These are phyloP conservation scores for Alternaria burnsii DNA, from an alignment of 2,329 filamentous ascomycete genomes.

Conservation along the genomic window DNA sequence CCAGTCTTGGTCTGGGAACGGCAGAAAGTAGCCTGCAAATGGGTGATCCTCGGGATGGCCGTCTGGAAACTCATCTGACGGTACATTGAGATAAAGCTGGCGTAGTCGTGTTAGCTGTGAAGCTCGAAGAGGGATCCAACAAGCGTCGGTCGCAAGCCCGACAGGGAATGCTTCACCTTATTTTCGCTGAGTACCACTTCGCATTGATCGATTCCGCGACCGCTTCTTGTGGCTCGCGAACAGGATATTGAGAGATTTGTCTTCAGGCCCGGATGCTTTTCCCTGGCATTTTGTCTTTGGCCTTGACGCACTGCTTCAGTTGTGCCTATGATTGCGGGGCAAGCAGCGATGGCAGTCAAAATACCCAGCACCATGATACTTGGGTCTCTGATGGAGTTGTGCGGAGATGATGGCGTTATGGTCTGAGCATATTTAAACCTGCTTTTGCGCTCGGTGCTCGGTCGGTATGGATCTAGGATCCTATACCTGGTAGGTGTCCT, in stretches of 20 bases:
- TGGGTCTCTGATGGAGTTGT: neutral
- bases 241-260: slow-evolving; percentile 56
- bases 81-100: slow-evolving; percentile 23
- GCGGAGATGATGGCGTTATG: neutral
- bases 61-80: slow-evolving; percentile 26
- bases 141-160: neutral
- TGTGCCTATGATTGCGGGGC: slow-evolving; percentile 56
- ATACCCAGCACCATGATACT: slow-evolving; percentile 38
- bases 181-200: slow-evolving; percentile 52
- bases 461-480: neutral
- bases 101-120: neutral
- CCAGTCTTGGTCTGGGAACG: slow-evolving; percentile 61
- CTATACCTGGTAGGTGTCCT: neutral
- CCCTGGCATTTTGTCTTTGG: slow-evolving; percentile 55
- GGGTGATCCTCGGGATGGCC: slow-evolving; percentile 53
- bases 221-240: slow-evolving; percentile 50
- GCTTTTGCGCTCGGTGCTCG: slow-evolving; percentile 5
- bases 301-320: slow-evolving; percentile 58
- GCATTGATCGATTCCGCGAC: slow-evolving; percentile 52
- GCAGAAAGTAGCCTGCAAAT: slow-evolving; percentile 64
- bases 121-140: neutral
- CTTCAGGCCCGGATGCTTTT: slow-evolving; percentile 57
- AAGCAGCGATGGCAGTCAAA: slow-evolving; percentile 51
- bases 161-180: slow-evolving; percentile 46
- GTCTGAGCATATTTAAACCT: slow-evolving; percentile 13